Evolutionary conservation across 2,329 filamentous ascomycete species (phyloP).

Genomic region (Apiospora pterosperma): DNA sequence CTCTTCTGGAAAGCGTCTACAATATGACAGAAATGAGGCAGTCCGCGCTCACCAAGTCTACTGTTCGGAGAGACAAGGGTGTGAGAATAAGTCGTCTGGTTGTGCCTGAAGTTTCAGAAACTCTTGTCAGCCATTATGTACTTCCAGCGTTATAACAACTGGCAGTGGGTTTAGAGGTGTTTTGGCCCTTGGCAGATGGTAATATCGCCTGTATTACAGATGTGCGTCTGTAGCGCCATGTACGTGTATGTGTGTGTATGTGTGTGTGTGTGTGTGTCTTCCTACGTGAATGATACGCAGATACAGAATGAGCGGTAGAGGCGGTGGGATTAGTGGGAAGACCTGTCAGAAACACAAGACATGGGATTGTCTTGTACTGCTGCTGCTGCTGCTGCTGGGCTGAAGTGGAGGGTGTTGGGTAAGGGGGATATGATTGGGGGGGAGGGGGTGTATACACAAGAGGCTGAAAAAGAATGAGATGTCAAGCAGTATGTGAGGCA

Average conservation of each 20-base stretch:
- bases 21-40: neutral
- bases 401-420: neutral
- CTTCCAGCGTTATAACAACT: neutral
- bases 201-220: neutral
- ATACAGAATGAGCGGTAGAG: neutral
- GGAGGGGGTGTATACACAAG: neutral
- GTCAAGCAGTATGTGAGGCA: neutral
- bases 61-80: neutral
- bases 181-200: neutral
- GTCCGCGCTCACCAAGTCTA: neutral
- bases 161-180: neutral
- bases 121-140: neutral
- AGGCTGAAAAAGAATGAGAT: neutral
- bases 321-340: conserved; percentile 3
- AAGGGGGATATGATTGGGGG: neutral
- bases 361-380: conserved; percentile 3
- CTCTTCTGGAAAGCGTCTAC: neutral
- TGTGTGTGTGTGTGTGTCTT: neutral
- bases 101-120: neutral
- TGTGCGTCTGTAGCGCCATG: neutral
- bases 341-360: conserved; percentile 6
- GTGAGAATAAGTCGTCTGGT: neutral
- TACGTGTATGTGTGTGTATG: neutral
- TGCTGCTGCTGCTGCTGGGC: neutral
- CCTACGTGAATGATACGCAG: neutral